A percentile compares a stretch with the other conserved stretches of the same genome.
These are phyloP conservation scores for Xylariaceae sp. DNA, from an alignment of 2,329 filamentous ascomycete species.

Conservation along the genomic window DNA sequence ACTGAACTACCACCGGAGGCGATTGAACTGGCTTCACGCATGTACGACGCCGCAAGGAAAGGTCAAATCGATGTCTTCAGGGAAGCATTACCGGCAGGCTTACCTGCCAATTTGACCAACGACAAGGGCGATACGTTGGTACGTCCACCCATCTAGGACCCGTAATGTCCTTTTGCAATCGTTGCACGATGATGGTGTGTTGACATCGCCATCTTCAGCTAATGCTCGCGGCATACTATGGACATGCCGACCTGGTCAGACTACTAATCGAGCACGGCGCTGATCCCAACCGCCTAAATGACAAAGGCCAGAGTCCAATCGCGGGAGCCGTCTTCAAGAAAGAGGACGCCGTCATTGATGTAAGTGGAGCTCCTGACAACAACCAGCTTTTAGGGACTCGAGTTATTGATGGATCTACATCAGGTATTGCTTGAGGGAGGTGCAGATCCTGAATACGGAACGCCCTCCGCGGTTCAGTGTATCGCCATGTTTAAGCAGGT, in stretches of 20 bases:
- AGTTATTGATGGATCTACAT: constrained; percentile 1
- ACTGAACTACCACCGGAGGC: constrained; percentile 54
- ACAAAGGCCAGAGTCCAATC: constrained; percentile 61
- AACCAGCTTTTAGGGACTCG: background rate
- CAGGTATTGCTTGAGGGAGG: constrained; percentile 47
- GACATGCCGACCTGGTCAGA: constrained; percentile 55
- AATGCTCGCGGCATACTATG: constrained; percentile 69
- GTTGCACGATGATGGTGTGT: background rate
- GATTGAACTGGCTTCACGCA: constrained; percentile 58
- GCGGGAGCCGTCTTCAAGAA: constrained; percentile 71
- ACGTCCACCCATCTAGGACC: constrained; percentile 22
- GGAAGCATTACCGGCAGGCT: constrained; percentile 58
- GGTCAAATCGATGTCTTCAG: constrained; percentile 55
- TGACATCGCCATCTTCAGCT: constrained; percentile 38
- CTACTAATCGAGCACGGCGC: constrained; percentile 58
- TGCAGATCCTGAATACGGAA: constrained; percentile 49
- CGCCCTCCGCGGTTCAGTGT: constrained; percentile 45
- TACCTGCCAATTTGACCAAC: constrained; percentile 67
- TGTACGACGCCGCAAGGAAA: constrained; percentile 61
- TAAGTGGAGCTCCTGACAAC: constrained; percentile 22
- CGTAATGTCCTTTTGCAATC: background rate
- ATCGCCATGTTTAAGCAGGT: constrained; percentile 49
- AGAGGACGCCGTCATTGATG: constrained; percentile 58
- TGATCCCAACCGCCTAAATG: constrained; percentile 64
- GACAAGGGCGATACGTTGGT: constrained; percentile 67